Base-by-base conservation (phyloP, 768 basidiomycete species). In the Panaeolus papilionaceus region DNA sequence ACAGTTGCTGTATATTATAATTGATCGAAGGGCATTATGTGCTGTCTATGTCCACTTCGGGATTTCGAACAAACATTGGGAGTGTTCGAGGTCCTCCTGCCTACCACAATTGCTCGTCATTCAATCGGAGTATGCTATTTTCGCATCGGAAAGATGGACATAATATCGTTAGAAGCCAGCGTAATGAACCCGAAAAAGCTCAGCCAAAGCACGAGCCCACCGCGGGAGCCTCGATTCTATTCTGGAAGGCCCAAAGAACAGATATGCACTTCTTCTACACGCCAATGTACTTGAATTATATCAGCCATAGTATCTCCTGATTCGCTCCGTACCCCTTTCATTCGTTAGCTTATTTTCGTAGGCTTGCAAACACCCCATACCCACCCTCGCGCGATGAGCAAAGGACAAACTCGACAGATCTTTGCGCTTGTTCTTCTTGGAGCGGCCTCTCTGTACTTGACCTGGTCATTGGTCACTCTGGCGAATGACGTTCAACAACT, bases 391-490 rank as follows among this genome's bases (percentile, higher is more conserved):
- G 69, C 68, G 70, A 63, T 65, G 64, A 64, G 61, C 16, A 68
- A 66, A 65, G 39, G 54, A 45, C 64, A 45, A 54, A 62, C 54
- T n/a, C 62, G 68, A 28, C 69, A 69, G 12, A 51, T 75, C 12
- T 75, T 81, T 69, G 72, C 69, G 6, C 38, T 76, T 44, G 63
- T 28, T 10, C 38, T 74, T 5, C 63, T 75, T 7, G 62, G 54
- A 3, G 69, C 68, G 11, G 70, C 72, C 70, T 72, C 75, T 62
- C 47, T 82, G 71, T 73, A 78, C 73, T 26, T 74, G 71, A 68
- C 75, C 67, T 68, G 73, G 75, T 68, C 77, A 68, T 63, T 75
- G 51, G 20, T 71, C 62, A 61, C 44, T 64, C 26, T 75, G 38
- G 58, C 74, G 49, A 66, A 73, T 61, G 64, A 72, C 62, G 68